Evolutionary conservation across 495 filamentous ascomycete species (phyloP).

Genomic region (Aspergillus affinis): DNA sequence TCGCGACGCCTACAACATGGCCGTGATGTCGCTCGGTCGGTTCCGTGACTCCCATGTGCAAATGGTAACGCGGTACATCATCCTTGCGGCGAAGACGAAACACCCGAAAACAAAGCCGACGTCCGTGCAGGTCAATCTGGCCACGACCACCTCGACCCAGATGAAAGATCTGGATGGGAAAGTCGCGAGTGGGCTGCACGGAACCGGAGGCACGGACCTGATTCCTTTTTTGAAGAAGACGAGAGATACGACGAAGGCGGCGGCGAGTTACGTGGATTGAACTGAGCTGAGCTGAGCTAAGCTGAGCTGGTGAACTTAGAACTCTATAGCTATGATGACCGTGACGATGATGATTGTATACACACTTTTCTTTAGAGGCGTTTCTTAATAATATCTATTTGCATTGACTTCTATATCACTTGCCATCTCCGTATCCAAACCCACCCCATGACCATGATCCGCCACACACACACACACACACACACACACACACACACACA

Average conservation of each 20-base stretch:
- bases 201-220: constrained; percentile 86
- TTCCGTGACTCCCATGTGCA: constrained; percentile 91
- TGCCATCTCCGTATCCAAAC: too few species aligned
- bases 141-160: constrained; percentile 27
- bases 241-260: constrained; percentile 71
- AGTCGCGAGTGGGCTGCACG: constrained; percentile 52
- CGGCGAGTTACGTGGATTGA: constrained; percentile 26
- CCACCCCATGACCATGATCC: too few species aligned
- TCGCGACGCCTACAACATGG: constrained; percentile 80
- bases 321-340: neutral
- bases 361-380: neutral
- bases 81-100: constrained; percentile 49
- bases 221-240: constrained; percentile 93
- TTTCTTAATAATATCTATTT: neutral
- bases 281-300: neutral
- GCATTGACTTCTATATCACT: too few species aligned
- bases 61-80: constrained; percentile 92
- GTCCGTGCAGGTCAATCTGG: constrained; percentile 29
- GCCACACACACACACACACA: too few species aligned
- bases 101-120: constrained; percentile 12
- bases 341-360: neutral
- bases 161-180: constrained; percentile 21
- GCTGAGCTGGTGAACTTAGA: neutral
- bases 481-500: too few species aligned
- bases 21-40: constrained; percentile 73